A percentile compares a stretch with the other conserved stretches of the same genome.
phyloP scores from a whole-genome alignment of 2,329 filamentous ascomycete species.

The Endothia cerciana region DNA sequence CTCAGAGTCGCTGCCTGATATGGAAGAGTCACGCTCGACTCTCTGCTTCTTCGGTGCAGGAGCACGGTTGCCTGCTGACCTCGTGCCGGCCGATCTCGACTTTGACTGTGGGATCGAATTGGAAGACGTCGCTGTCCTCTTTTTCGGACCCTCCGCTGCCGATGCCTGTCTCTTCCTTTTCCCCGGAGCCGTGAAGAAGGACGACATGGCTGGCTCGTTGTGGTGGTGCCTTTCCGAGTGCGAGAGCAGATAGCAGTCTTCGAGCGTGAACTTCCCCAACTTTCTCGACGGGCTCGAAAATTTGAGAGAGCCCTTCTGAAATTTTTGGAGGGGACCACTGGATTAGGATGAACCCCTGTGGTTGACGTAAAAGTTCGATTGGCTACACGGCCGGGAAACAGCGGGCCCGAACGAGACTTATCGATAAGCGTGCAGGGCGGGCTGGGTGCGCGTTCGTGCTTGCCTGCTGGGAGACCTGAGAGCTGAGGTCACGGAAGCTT shows the following conservation, averaged over 20 bases:
- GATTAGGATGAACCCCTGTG: constrained; percentile 8
- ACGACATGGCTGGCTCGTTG: constrained; percentile 69
- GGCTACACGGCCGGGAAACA: constrained; percentile 4
- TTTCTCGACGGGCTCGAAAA: constrained; percentile 23
- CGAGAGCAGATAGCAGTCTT: constrained; percentile 11
- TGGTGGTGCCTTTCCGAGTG: constrained; percentile 30
- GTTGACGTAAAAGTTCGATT: background rate
- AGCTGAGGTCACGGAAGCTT: constrained; percentile 28
- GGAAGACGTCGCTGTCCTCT: constrained; percentile 57
- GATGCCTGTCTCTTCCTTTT: constrained; percentile 77
- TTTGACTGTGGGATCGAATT: constrained; percentile 43
- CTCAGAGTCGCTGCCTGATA: constrained; percentile 81
- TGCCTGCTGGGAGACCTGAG: constrained; percentile 19
- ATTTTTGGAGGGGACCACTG: constrained; percentile 18
- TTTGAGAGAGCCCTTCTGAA: constrained; percentile 25
- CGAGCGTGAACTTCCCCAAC: constrained; percentile 18
- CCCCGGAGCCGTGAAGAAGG: constrained; percentile 91
- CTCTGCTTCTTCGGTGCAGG: constrained; percentile 45
- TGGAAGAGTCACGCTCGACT: constrained; percentile 70
- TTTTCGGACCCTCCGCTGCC: constrained; percentile 61
- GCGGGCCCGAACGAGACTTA: background rate
- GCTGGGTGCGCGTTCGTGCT: constrained; percentile 25
- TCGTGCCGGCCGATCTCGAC: constrained; percentile 42
- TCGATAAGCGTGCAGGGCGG: constrained; percentile 14
- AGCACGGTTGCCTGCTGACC: constrained; percentile 35